Percentiles rank a stretch among this genome's conserved stretches.
Evolutionary conservation across 306 rosid genomes (phyloP).

Genomic region (Prunus fruticosa): DNA sequence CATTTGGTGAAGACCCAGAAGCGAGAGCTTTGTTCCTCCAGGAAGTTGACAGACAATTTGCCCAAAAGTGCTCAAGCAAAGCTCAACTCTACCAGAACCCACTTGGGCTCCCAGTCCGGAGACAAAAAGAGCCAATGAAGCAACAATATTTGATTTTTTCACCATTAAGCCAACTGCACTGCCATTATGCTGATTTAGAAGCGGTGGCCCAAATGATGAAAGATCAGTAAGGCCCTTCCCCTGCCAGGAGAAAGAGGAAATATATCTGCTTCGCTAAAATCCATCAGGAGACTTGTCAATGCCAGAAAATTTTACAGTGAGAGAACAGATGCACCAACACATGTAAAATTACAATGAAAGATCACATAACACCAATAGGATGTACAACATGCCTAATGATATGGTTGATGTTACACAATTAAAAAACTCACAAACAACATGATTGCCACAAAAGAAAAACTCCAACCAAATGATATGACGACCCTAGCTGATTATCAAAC

Average conservation of each 20-base stretch:
- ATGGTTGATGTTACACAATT: not conserved
- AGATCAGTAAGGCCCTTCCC: slow-evolving; percentile 69
- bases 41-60: slow-evolving; percentile 67
- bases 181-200: slow-evolving; percentile 62
- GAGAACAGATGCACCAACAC: not conserved
- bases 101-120: slow-evolving; percentile 40
- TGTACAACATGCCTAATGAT: not conserved
- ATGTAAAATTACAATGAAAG: not conserved
- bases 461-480: not conserved
- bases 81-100: slow-evolving; percentile 35
- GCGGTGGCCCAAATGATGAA: slow-evolving; percentile 75
- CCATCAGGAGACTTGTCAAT: not conserved
- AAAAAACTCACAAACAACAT: not conserved
- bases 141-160: slow-evolving; percentile 65
- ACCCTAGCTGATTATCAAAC: not conserved
- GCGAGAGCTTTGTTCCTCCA: slow-evolving; percentile 61
- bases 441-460: not conserved
- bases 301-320: too few relatives aligned
- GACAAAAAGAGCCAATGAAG: slow-evolving; percentile 78
- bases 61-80: slow-evolving; percentile 62
- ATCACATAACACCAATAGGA: not conserved
- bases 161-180: slow-evolving; percentile 69
- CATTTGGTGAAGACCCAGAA: slow-evolving; percentile 60
- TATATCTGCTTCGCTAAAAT: not conserved
- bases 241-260: slow-evolving; percentile 25